Conservation (phyloP, 2,329 filamentous ascomycete genomes). For the Alternaria angustiovoidea region DNA sequence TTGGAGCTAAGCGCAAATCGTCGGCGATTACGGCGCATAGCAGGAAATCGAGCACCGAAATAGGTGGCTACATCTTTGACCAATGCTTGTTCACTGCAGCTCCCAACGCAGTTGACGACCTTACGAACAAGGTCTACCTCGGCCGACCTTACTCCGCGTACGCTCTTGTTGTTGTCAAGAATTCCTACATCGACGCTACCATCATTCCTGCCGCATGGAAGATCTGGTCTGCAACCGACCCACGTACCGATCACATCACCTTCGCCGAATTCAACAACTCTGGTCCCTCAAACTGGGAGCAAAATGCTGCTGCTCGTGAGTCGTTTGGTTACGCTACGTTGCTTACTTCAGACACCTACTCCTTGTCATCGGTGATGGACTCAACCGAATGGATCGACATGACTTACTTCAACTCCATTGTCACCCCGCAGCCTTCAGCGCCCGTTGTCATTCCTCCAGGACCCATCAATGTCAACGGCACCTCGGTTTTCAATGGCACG, state of each 20-base stretch:
- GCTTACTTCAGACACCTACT: conserved; percentile 48
- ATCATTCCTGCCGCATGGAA: conserved; percentile 67
- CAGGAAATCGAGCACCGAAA: conserved; percentile 26
- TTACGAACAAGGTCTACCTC: conserved; percentile 54
- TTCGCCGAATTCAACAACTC: conserved; percentile 68
- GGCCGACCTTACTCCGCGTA: conserved; percentile 61
- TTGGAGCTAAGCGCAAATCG: conserved; percentile 51
- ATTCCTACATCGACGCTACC: conserved; percentile 59
- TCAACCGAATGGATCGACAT: conserved; percentile 51
- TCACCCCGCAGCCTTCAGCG: conserved; percentile 40
- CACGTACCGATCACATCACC: conserved; percentile 59
- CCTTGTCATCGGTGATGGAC: conserved; percentile 46
- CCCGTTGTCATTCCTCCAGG: conserved; percentile 19
- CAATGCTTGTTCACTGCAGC: conserved; percentile 56
- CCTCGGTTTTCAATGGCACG: conserved; percentile 44
- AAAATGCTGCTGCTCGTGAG: conserved; percentile 46
- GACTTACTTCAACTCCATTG: conserved; percentile 51
- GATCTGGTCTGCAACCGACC: conserved; percentile 60
- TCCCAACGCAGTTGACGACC: conserved; percentile 41
- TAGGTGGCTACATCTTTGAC: conserved; percentile 63
- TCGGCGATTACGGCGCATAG: conserved; percentile 44
- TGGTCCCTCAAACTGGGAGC: conserved; percentile 54
- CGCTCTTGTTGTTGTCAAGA: conserved; percentile 59
- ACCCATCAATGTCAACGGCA: conserved; percentile 34
- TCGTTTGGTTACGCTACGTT: conserved; percentile 48